Evolutionary conservation across 805 yeast genomes (phyloP).

Genomic region (Starmerella floricola): DNA sequence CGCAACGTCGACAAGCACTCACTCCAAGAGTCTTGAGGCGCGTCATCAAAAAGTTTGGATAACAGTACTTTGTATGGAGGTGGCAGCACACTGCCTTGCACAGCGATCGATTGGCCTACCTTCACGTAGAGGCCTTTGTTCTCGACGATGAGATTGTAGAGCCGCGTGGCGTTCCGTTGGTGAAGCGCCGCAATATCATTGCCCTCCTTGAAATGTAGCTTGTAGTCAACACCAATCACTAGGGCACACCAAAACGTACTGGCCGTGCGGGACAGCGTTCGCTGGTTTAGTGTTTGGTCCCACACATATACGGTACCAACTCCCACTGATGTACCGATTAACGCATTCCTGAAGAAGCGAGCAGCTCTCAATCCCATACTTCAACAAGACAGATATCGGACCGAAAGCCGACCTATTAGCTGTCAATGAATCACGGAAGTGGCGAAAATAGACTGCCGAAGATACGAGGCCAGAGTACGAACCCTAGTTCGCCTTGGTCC

Average conservation of each 20-base stretch:
- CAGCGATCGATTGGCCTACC: slow-evolving; percentile 68
- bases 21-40: slow-evolving; percentile 46
- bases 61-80: slow-evolving; percentile 48
- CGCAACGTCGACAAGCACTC: slow-evolving; percentile 27
- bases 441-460: too few relatives aligned
- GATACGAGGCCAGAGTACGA: too few relatives aligned
- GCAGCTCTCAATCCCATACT: slow-evolving; percentile 1
- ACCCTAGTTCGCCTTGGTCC: too few relatives aligned
- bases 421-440: too few relatives aligned
- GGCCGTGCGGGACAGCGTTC: slow-evolving; percentile 41
- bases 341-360: slow-evolving; percentile 7
- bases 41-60: slow-evolving; percentile 49
- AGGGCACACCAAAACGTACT: slow-evolving; percentile 36
- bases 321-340: slow-evolving; percentile 11
- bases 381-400: too few relatives aligned
- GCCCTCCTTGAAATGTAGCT: slow-evolving; percentile 37
- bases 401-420: too few relatives aligned
- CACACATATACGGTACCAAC: slow-evolving; percentile 24
- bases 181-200: slow-evolving; percentile 45
- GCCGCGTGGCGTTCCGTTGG: slow-evolving; percentile 42
- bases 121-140: slow-evolving; percentile 60
- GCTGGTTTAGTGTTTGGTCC: slow-evolving; percentile 37
- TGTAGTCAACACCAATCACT: slow-evolving; percentile 47
- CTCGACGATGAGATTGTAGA: slow-evolving; percentile 34
- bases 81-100: slow-evolving; percentile 61